Conservation (phyloP, 1,284 basidiomycete genomes). For the Pseudomicrostroma phylloplanum region DNA sequence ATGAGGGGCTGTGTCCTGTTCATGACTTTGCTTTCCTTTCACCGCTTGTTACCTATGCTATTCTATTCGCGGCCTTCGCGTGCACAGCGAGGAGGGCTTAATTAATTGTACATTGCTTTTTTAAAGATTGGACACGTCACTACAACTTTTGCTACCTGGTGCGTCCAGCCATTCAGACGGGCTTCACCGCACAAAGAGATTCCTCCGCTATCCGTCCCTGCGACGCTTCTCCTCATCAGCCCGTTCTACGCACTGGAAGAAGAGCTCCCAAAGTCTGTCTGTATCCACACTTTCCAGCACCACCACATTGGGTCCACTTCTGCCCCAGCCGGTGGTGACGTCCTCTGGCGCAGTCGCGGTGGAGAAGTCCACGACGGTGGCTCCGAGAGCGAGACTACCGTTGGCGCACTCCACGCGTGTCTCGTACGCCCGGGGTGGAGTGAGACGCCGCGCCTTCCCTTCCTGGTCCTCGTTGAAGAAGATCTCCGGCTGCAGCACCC, state of each 20-base stretch:
- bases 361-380: slow-evolving; percentile 41
- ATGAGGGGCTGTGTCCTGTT: too few species aligned
- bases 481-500: slow-evolving; percentile 36
- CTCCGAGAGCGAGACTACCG: slow-evolving; percentile 25
- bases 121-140: too few species aligned
- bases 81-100: too few species aligned
- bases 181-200: too few species aligned
- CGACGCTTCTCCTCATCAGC: slow-evolving; percentile 16
- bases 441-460: slow-evolving; percentile 1
- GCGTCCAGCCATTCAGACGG: too few species aligned
- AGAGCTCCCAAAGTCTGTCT: slow-evolving; percentile 31
- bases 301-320: slow-evolving; percentile 32
- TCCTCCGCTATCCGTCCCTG: too few species aligned
- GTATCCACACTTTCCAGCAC: slow-evolving; percentile 37
- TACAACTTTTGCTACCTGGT: too few species aligned
- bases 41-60: too few species aligned
- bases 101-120: too few species aligned
- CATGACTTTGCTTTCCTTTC: too few species aligned
- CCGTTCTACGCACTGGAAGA: slow-evolving; percentile 32
- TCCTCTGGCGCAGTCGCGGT: slow-evolving; percentile 17
- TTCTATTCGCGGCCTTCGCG: too few species aligned
- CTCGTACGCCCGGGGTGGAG: slow-evolving; percentile 27
- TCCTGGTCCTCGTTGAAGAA: slow-evolving; percentile 18
- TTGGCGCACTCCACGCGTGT: slow-evolving; percentile 32
- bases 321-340: slow-evolving; percentile 30